Base-by-base conservation (phyloP, 768 basidiomycete species). In the Kwoniella sp. region DNA sequence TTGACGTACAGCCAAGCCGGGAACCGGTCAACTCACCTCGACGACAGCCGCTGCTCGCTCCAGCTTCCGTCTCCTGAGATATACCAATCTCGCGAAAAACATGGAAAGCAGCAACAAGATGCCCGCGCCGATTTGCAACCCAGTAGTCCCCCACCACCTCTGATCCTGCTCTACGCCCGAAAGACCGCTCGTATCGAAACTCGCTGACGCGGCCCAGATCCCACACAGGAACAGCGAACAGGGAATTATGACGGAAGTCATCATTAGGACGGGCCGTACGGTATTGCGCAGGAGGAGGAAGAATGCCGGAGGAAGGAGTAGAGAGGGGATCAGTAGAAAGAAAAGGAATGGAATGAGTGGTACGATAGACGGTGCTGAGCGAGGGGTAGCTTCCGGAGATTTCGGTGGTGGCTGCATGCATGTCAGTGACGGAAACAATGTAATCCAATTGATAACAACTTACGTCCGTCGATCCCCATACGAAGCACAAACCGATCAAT, bases 261-360 rank as follows among this genome's bases (percentile, higher is more conserved):
- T 74, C 37, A 91, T 80, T 83, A 95, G 87, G 54, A 91, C 89
- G 19, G 92, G 92, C 60, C 88, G 86, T 61, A 91, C 89, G 70
- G 92, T 92, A 63, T 90, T 83, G 62, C 88, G 86, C 54, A 95
- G 81, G 46, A 94, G 83, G 1, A 78, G 55, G 19, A 80, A 62
- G 63, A 80, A 78, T 1, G 66, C 74, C 12, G 77, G 68, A 1
- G 79, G 79, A 5, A 77, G 53, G 15, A 74, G 27, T 1, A 78
- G 58, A 0, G 77, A 55, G 1, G 74, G 70, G 10, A 77, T 66
- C 29, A 76, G 63, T 10, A 80, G 68, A 3, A 72, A 51, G 7
- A 76, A 62, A 13, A 80, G 73, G 9, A 80, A 59, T 0, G 79
- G 70, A 6, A 77, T 63, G 13, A 78, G 67, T 4, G 76, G 73